A percentile compares a stretch with the other conserved stretches of the same genome.
phyloP scores from a whole-genome alignment of 176 grass and related monocot species.

The Luzula sylvatica region DNA sequence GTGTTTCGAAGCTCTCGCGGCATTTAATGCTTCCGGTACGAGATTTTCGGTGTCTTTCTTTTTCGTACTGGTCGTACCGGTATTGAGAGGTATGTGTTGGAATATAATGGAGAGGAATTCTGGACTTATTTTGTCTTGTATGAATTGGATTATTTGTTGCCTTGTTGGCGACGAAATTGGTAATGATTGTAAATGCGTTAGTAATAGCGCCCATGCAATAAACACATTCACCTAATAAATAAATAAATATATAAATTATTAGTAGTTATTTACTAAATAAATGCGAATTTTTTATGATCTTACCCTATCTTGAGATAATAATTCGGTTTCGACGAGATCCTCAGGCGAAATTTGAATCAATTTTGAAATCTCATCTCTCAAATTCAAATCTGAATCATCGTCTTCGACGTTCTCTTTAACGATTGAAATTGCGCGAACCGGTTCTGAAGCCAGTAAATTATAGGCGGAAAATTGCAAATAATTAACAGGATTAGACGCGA shows the following conservation, averaged over 20 bases:
- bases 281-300: conserved; percentile 7
- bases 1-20: conserved; percentile 59
- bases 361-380: conserved; percentile 64
- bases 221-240: conserved; percentile 61
- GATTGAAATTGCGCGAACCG: conserved; percentile 48
- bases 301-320: conserved; percentile 56
- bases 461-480: conserved; percentile 74
- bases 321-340: conserved; percentile 58
- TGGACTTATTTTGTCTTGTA: conserved; percentile 68
- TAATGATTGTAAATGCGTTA: conserved; percentile 52
- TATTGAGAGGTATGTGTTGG: conserved; percentile 76
- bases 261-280: not conserved
- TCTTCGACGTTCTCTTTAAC: conserved; percentile 36
- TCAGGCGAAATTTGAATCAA: conserved; percentile 56
- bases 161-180: conserved; percentile 41
- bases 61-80: conserved; percentile 31
- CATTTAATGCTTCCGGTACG: conserved; percentile 50
- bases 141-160: conserved; percentile 55
- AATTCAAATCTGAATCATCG: conserved; percentile 36
- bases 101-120: conserved; percentile 78
- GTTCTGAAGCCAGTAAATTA: conserved; percentile 69
- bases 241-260: conserved; percentile 3
- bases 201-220: conserved; percentile 61
- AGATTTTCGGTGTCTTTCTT: conserved; percentile 56
- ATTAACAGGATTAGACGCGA: conserved; percentile 55